phyloP scores from a whole-genome alignment of 192 early-diverging fungal species.

The Backusella mclennaniae region DNA sequence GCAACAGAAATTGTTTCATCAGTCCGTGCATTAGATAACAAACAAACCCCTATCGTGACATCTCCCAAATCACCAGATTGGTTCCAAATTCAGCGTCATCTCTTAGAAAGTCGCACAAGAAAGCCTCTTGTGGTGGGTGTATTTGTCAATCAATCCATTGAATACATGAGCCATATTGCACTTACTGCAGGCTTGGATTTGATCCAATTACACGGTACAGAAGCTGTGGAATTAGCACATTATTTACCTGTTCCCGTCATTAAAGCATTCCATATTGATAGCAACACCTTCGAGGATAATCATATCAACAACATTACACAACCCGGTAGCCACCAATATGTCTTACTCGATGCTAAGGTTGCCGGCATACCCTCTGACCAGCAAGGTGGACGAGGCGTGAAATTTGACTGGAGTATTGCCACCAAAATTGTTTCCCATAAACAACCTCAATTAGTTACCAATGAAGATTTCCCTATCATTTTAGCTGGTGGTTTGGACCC shows the following conservation, averaged over 20 bases:
- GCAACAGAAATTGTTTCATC: constrained; percentile 75
- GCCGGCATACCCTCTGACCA: constrained; percentile 39
- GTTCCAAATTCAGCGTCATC: constrained; percentile 47
- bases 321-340: constrained; percentile 50
- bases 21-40: constrained; percentile 46
- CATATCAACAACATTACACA: constrained; percentile 44
- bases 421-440: constrained; percentile 41
- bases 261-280: constrained; percentile 86
- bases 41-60: not conserved
- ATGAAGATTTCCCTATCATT: constrained; percentile 61
- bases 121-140: constrained; percentile 91
- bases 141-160: constrained; percentile 82
- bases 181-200: constrained; percentile 74
- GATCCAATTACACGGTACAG: constrained; percentile 92
- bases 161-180: constrained; percentile 69
- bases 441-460: not conserved
- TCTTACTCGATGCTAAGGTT: constrained; percentile 67
- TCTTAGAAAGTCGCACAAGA: constrained; percentile 41
- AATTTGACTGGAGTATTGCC: constrained; percentile 88
- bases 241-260: constrained; percentile 82
- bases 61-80: constrained; percentile 36
- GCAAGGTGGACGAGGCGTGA: constrained; percentile 77
- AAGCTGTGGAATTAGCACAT: constrained; percentile 59
- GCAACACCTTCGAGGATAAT: constrained; percentile 40
- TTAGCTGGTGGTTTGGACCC: constrained; percentile 89